Percentiles rank a stretch among this genome's conserved stretches.
phyloP scores from a whole-genome alignment of 202 grass and related monocot genomes.

The Miscanthus sacchariflorus region DNA sequence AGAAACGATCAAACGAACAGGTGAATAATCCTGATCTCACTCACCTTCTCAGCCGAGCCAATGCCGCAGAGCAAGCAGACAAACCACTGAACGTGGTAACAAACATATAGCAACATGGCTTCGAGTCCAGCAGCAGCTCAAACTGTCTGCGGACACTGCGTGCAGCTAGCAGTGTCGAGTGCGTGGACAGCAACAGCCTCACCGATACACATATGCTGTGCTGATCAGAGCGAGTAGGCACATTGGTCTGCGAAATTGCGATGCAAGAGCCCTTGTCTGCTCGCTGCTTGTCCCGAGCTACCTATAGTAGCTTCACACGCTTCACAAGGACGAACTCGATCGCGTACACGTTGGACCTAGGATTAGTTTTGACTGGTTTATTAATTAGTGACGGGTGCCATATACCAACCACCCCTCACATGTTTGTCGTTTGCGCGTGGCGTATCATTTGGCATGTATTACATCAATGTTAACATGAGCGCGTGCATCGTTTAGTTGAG shows the following conservation, averaged over 20 bases:
- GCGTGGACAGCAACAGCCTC: background rate
- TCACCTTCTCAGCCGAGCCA: slow-evolving; percentile 1
- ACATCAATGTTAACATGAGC: background rate
- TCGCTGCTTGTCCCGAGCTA: background rate
- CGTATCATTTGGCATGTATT: background rate
- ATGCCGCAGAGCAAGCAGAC: background rate
- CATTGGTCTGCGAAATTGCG: slow-evolving; percentile 13
- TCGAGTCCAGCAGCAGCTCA: slow-evolving; percentile 32
- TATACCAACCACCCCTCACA: background rate
- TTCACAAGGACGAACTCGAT: background rate
- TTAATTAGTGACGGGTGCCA: background rate
- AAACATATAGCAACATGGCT: slow-evolving; percentile 36
- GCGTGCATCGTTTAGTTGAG: background rate
- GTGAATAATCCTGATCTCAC: background rate
- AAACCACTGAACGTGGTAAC: background rate
- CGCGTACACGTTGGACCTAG: background rate
- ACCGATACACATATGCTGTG: too few relatives aligned
- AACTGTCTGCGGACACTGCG: background rate
- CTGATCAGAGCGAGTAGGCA: background rate
- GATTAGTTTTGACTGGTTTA: too few relatives aligned
- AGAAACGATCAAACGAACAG: too few relatives aligned
- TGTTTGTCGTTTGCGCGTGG: slow-evolving; percentile 14
- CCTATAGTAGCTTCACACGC: background rate
- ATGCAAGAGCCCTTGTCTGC: background rate
- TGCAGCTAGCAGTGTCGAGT: background rate